Conservation (phyloP, 768 basidiomycete species). For the Pleurotus ostreatus region DNA sequence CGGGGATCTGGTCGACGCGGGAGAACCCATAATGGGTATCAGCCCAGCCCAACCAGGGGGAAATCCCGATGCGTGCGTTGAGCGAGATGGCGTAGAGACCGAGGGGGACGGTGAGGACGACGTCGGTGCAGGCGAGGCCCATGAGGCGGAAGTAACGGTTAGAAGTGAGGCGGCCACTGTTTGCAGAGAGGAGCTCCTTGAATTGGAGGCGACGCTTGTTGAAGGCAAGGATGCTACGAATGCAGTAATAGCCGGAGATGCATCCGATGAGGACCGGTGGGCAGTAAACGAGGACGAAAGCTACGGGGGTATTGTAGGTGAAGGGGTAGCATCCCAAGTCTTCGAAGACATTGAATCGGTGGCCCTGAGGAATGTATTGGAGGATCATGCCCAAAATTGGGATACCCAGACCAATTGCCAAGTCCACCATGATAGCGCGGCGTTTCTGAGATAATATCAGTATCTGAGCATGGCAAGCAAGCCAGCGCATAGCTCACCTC, state of each 20-base stretch:
- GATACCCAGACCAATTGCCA: conserved; percentile 37
- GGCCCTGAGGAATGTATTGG: conserved; percentile 49
- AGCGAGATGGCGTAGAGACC: conserved; percentile 32
- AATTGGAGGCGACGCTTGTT: conserved; percentile 37
- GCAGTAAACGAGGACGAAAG: not conserved
- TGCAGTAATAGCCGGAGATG: not conserved
- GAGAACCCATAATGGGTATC: conserved; percentile 47
- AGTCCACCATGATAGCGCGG: conserved; percentile 34
- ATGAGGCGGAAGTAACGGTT: conserved; percentile 56
- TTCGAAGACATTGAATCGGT: conserved; percentile 58
- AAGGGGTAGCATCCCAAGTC: conserved; percentile 53
- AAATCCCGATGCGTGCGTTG: conserved; percentile 25
- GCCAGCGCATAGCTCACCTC: conserved; percentile 25
- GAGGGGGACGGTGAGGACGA: conserved; percentile 44
- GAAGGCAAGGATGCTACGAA: conserved; percentile 37
- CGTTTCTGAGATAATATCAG: conserved; percentile 24
- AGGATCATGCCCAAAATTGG: conserved; percentile 40
- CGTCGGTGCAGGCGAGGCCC: conserved; percentile 44
- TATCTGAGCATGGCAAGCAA: not conserved
- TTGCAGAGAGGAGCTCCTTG: conserved; percentile 33
- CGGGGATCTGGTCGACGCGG: conserved; percentile 37
- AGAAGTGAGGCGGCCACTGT: conserved; percentile 36
- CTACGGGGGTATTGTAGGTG: conserved; percentile 39
- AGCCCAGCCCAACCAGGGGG: conserved; percentile 47
- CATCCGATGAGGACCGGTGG: conserved; percentile 1